Evolutionary conservation across 2,329 filamentous ascomycete genomes (phyloP).

Genomic region (Aspergillus piperis): DNA sequence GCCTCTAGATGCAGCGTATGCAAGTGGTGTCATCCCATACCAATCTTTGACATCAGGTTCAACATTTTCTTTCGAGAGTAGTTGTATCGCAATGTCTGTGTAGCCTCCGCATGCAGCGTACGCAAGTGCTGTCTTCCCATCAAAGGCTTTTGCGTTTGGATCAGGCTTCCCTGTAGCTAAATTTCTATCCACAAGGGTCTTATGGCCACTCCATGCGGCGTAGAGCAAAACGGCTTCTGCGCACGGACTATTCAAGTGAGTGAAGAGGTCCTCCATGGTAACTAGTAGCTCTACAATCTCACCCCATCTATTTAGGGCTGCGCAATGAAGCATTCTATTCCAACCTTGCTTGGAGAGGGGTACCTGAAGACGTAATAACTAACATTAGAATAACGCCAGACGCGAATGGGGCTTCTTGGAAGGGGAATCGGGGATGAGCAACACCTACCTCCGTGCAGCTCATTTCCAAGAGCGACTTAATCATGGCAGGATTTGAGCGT

Average conservation of each 20-base stretch:
- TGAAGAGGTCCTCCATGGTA: not conserved
- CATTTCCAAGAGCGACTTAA: not conserved
- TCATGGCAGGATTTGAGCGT: not conserved
- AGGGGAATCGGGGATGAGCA: not conserved
- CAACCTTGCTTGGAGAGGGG: not conserved
- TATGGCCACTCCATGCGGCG: not conserved
- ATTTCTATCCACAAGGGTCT: not conserved
- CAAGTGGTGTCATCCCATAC: not conserved
- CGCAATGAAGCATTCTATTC: not conserved
- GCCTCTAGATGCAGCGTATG: too few species aligned
- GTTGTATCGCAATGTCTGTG: not conserved
- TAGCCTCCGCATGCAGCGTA: not conserved
- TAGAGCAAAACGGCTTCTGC: not conserved
- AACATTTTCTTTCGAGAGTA: not conserved
- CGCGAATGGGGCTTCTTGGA: not conserved
- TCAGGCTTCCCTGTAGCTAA: not conserved
- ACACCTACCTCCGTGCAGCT: not conserved
- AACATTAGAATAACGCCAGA: not conserved
- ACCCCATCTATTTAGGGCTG: not conserved
- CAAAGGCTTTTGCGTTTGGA: not conserved
- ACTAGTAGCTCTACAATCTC: not conserved
- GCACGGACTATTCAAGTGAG: not conserved
- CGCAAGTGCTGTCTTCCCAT: not conserved
- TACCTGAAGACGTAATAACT: not conserved
- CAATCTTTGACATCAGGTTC: not conserved